Base-by-base conservation (phyloP, 371 early-diverging fungal genomes). In the Lichtheimia ornata region DNA sequence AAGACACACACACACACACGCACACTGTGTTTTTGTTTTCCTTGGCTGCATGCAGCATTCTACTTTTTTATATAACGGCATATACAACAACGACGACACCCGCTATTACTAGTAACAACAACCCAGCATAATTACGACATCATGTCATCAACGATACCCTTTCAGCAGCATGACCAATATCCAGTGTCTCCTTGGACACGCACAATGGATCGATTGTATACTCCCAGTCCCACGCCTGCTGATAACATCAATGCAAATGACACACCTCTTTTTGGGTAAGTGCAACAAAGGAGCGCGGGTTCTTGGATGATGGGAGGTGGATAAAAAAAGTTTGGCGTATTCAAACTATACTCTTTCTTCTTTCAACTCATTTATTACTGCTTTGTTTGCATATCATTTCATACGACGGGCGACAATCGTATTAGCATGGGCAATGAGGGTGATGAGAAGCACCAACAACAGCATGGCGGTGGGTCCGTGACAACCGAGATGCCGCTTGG, bases 401-500 rank as follows among this genome's bases (percentile, higher is more conserved):
- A 47, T 47, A 7, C 47, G 5, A 47, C 18, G 5, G 47, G 11
- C n/a, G 40, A 55, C 35, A 6, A 35, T 9, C 35, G 17, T 24
- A 52, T 6, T 11, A 51, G n/a, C 42, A 40, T 43, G 18, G 25
- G 41, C 60, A 55, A 53, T 13, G 56, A 55, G 15, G 41, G 42
- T 5, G 20, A 44, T 25, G 60, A 60, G 24, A 15, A 25, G 52
- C 62, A 50, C 12, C 49, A 35, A 2, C 35, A 35, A 35, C 35
- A 35, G 35, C 35, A 35, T 20, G 12, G 66, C 60, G 5, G 42
- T 45, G 2, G 64, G 35, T 35, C 59, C 5, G 49, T 69, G 55
- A 69, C 64, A 41, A 63, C 59, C 45, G 50, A 67, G 50, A 59
- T 63, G 56, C 64, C 63, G n/a, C 53, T 63, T 24, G 62, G 61